Evolutionary conservation across 2,329 filamentous ascomycete genomes (phyloP).

Genomic region (Cladophialophora exuberans): DNA sequence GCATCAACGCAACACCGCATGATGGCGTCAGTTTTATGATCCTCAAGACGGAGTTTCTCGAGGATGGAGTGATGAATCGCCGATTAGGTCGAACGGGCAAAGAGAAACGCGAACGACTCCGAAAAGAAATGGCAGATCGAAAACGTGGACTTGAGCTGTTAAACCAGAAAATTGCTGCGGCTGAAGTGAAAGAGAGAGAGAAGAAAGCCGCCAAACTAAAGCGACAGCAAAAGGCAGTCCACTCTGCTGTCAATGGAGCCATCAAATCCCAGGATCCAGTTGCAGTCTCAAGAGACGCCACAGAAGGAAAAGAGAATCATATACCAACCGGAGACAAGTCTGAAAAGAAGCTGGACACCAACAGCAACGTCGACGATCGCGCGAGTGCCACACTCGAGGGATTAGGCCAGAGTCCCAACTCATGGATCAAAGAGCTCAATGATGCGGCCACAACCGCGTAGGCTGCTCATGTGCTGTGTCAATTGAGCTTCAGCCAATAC

Average conservation of each 20-base stretch:
- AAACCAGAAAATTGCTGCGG: conserved; percentile 23
- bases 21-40: conserved; percentile 92
- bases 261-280: neutral
- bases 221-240: neutral
- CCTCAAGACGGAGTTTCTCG: conserved; percentile 79
- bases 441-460: conserved; percentile 14
- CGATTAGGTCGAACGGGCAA: conserved; percentile 51
- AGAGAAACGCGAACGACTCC: conserved; percentile 54
- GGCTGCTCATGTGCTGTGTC: neutral
- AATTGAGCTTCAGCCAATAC: too few species aligned
- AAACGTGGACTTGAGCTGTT: conserved; percentile 26
- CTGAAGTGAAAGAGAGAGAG: conserved; percentile 3
- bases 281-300: neutral
- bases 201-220: conserved; percentile 4
- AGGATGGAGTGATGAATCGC: conserved; percentile 60
- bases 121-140: conserved; percentile 38
- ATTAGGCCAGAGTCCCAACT: conserved; percentile 21
- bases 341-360: neutral
- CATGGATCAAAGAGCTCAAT: conserved; percentile 23
- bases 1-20: conserved; percentile 62
- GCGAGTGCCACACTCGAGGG: conserved; percentile 12
- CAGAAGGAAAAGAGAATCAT: conserved; percentile 3
- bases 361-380: neutral
- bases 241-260: neutral
- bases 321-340: neutral